Base-by-base conservation (phyloP, 208 protist species). In the Acanthamoeba sp. region DNA sequence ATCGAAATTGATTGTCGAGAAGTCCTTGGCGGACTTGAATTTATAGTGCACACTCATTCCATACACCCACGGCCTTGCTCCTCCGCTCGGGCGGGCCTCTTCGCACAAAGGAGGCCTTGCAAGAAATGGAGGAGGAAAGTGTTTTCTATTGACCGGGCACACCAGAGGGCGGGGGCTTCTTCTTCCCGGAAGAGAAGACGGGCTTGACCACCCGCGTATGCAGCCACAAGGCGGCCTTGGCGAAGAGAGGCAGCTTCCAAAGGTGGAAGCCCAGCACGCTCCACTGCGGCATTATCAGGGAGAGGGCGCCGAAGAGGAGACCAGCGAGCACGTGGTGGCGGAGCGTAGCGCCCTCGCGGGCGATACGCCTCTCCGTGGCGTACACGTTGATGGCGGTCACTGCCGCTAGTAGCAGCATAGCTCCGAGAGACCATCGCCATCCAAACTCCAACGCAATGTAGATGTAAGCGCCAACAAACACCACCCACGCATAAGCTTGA, bases 21-120 rank as follows among this genome's bases (percentile, higher is more conserved):
- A 96, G 34, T 95, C 93, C 93, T 97, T 97, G 38, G 66, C 88
- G n/a, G 91, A 88, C 48, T 96, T 96, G 76, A 97, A 97, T 32
- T 76, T 92, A 59, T 92, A 92, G 87, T 92, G 87, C 14, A 92
- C 87, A 29, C 57, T 76, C 87, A 92, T 92, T 85, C 34, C 38
- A 73, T 36, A 18, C 62, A 50, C n/a, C n/a, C n/a, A n/a, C n/a
- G n/a, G n/a, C n/a, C n/a, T n/a, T n/a, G n/a, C n/a, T n/a, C n/a
- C n/a, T n/a, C n/a, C n/a, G n/a, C n/a, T n/a, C n/a, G n/a, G n/a
- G n/a, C n/a, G n/a, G n/a, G n/a, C n/a, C n/a, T n/a, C n/a, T n/a
- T n/a, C n/a, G n/a, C n/a, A n/a, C n/a, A n/a, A n/a, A n/a, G n/a
- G n/a, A n/a, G n/a, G n/a, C n/a, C n/a, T n/a, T n/a, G 45, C 45